A percentile compares a stretch with the other conserved stretches of the same genome.
Conservation (phyloP, 2,329 filamentous ascomycete genomes). For the Pyrenochaeta sp. region DNA sequence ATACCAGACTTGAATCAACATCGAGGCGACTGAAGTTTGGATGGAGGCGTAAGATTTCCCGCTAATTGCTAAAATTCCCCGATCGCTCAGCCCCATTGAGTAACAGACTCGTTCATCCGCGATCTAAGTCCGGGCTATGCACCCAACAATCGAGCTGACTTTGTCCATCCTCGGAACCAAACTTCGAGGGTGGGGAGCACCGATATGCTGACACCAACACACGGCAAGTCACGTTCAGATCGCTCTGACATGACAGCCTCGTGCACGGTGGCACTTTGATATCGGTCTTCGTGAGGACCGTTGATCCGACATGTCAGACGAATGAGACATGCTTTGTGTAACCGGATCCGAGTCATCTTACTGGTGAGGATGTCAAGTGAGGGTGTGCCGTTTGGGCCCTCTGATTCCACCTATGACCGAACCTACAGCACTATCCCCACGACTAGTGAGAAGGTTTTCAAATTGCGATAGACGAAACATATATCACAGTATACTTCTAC, state of each 20-base stretch:
- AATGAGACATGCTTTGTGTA: not conserved
- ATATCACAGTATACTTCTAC: not conserved
- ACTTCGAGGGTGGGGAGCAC: conserved; percentile 1
- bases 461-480: not conserved
- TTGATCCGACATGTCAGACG: not conserved
- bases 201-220: conserved; percentile 6
- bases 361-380: not conserved
- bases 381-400: not conserved
- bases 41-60: too few relatives aligned
- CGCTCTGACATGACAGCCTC: conserved; percentile 4
- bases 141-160: conserved; percentile 10
- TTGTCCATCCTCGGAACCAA: not conserved
- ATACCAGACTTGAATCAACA: too few relatives aligned
- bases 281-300: not conserved
- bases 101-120: conserved; percentile 3
- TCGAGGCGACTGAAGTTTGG: too few relatives aligned
- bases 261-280: not conserved
- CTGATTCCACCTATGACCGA: too few relatives aligned
- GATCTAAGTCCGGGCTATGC: conserved; percentile 1
- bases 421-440: too few relatives aligned
- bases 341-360: not conserved
- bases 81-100: conserved; percentile 1
- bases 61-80: conserved; percentile 2
- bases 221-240: too few relatives aligned
- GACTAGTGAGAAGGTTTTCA: too few relatives aligned